Evolutionary conservation across 768 basidiomycete species (phyloP), one percentile per base, ranked within the genome.

Genomic region (Psilocybe azurescens): DNA sequence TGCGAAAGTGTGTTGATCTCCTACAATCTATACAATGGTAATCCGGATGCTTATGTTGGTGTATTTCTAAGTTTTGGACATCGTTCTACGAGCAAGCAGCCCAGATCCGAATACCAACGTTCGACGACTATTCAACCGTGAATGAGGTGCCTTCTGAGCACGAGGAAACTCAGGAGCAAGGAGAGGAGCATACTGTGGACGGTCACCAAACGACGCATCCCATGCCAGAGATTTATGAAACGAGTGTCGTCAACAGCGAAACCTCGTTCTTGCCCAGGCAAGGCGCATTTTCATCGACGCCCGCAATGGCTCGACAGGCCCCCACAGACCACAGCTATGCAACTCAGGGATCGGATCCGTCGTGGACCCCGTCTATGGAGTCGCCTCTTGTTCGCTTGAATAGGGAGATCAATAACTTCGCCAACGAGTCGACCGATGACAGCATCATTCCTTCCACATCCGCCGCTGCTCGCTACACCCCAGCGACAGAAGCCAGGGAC

Each of bases 11-110:
- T 59, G 86, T 44, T 39, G 14, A 32, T 56, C 11, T 20, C 3
- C 20, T 16, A 3, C 1, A 28, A n/a, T 2, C 18, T 3, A 9
- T 59, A 18, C 4, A 30, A 24, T 24, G 24, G 24, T 24, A 24
- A 24, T 24, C 24, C 24, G 29, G 5, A 33, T 56, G 24, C 16
- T 59, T 4, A 59, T 16, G 13, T 1, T 2, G 18, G 20, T 29
- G 39, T 41, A 30, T 68, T 39, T 5, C 41, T 11, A 14, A 97
- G 96, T 98, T 98, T 73, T 99, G 97, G 96, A 90, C 89, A 3
- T 90, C 93, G 0, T 99, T 99, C 81, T 98, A 95, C 71, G 95
- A 98, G 70, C 87, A 91, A 61, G 94, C 95, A 8, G 96, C 97
- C 3, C 89, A 94, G 67, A 90, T 95, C 30, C 87, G 89, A 44